These are phyloP conservation scores for Picea abies DNA, from an alignment of 83 land plant species.

Conservation along the genomic window DNA sequence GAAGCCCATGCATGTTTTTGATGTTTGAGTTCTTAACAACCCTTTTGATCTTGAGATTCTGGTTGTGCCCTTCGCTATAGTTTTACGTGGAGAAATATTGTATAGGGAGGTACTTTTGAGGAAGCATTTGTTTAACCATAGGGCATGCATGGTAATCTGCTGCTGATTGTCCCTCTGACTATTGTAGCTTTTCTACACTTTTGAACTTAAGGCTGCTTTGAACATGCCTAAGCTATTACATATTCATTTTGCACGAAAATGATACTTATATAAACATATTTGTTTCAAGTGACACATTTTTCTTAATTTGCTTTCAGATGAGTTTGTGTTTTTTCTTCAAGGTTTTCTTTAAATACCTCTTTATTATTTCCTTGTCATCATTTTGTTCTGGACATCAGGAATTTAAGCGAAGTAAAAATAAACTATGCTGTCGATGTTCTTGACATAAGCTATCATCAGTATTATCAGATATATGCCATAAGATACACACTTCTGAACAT, in stretches of 20 bases:
- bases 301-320: background rate
- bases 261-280: background rate
- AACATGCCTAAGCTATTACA: background rate
- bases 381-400: background rate
- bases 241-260: background rate
- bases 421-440: background rate
- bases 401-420: background rate
- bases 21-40: background rate
- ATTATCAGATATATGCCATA: too few relatives aligned
- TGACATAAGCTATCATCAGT: background rate
- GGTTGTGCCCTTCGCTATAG: background rate
- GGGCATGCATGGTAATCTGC: too few relatives aligned
- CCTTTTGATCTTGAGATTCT: background rate
- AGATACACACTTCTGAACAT: background rate
- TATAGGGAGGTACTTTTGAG: background rate
- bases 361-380: background rate
- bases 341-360: background rate
- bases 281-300: background rate
- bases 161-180: too few relatives aligned
- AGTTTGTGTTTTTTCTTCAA: background rate
- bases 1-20: too few relatives aligned
- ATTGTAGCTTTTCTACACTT: background rate
- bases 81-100: background rate
- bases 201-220: background rate
- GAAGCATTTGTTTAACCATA: background rate